A percentile compares a stretch with the other conserved stretches of the same genome.
These are phyloP conservation scores for Penicillium sp. DNA, from an alignment of 2,329 filamentous ascomycete genomes.

Conservation along the genomic window DNA sequence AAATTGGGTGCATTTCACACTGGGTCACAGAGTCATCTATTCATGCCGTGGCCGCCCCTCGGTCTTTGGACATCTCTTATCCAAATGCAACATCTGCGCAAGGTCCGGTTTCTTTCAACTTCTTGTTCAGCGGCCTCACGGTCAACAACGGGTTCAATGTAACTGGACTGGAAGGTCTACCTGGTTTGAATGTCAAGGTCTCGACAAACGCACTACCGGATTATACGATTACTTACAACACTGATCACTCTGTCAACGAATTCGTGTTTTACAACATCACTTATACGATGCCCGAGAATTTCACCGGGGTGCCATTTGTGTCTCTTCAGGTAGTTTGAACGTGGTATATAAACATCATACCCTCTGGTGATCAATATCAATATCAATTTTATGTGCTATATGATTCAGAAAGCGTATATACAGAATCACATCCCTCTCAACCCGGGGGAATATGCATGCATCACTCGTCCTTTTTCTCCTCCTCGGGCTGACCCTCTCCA, in stretches of 20 bases:
- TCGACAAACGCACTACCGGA: conserved; percentile 10
- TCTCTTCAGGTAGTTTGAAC: conserved; percentile 8
- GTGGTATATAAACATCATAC: neutral
- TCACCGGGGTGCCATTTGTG: conserved; percentile 11
- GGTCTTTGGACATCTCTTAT: conserved; percentile 52
- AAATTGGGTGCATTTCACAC: conserved; percentile 30
- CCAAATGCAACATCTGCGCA: conserved; percentile 43
- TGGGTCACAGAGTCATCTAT: conserved; percentile 44
- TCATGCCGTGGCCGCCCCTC: conserved; percentile 43
- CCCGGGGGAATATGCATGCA: neutral
- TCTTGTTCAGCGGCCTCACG: conserved; percentile 16
- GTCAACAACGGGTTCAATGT: conserved; percentile 48
- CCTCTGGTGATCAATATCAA: neutral
- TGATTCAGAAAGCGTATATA: neutral
- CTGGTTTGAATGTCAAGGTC: conserved; percentile 12
- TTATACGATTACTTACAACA: conserved; percentile 16
- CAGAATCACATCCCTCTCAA: neutral
- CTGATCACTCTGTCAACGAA: conserved; percentile 17
- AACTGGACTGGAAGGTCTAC: conserved; percentile 15
- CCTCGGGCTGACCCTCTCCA: neutral
- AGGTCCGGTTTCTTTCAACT: conserved; percentile 11
- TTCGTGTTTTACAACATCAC: conserved; percentile 20
- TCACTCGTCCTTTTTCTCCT: neutral
- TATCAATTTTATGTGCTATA: neutral
- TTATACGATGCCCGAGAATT: conserved; percentile 16